Base-by-base conservation (phyloP, 441 rosid species). In the Melastoma candidum region DNA sequence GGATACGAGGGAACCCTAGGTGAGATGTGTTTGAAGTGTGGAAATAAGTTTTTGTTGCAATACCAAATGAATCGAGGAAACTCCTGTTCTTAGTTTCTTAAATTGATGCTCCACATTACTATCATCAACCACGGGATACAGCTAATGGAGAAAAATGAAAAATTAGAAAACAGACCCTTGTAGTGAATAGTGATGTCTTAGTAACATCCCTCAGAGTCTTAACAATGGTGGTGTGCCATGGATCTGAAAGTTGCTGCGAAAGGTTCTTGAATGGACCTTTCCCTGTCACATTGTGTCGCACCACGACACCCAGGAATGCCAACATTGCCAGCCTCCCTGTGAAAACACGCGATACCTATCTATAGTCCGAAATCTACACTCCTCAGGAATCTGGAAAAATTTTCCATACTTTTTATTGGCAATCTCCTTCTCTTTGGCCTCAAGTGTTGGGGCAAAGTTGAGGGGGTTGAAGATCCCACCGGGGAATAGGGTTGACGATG, bases 301-400 rank as follows among this genome's bases (percentile, higher is more conserved):
- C 72, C 29, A 87, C 56, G 64, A 87, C 85, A 46, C 95, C 96
- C 70, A 87, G 57, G 74, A 90, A 90, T 26, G 96, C 96, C 84
- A 90, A 65, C 98, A 90, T 90, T 0, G 98, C 96, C 82, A 90
- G 69, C 75, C 96, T 81, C 76, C 97, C 97, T 90, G 81, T 68
- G 72, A 6, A 48, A 55, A 13, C 27, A 8, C 54, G n/a, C 7
- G 46, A 29, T 29, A 3, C 36, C 36, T 3, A 29, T 6, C 36
- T 29, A 0, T 3, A 6, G 3, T 29, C 7, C 46, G 39, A 5
- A 22, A 11, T 2, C 22, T 17, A 29, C 3, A 29, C 36, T 29
- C 7, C 7, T 29, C 5, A 29, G 36, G 7, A 29, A 8, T 10
- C 48, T 13, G 41, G 55, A 4, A 8, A 0, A 32, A 12, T 54